These are phyloP conservation scores for Fragilaria radians DNA, from an alignment of 108 stramenopile species.

Conservation along the genomic window DNA sequence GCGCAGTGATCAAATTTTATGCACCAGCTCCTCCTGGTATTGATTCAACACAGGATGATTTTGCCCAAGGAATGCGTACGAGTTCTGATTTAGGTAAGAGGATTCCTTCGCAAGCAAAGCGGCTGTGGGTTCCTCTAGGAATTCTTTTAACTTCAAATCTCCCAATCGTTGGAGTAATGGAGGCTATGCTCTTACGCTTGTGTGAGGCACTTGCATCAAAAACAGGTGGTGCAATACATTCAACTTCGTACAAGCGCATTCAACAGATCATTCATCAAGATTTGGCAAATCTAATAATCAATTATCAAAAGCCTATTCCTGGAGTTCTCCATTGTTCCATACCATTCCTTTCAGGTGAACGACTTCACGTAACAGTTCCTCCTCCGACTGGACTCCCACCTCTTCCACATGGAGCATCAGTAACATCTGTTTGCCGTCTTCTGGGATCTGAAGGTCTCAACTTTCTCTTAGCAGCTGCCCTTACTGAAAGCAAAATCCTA, in stretches of 20 bases:
- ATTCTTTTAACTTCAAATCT: slow-evolving; percentile 66
- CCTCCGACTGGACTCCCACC: slow-evolving; percentile 63
- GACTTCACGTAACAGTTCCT: slow-evolving; percentile 59
- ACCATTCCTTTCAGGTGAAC: slow-evolving; percentile 72
- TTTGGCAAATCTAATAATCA: slow-evolving; percentile 58
- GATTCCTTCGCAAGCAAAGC: slow-evolving; percentile 10
- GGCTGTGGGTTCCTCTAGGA: slow-evolving; percentile 79
- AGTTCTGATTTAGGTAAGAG: slow-evolving; percentile 1
- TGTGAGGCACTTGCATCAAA: slow-evolving; percentile 58
- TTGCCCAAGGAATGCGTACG: slow-evolving; percentile 41
- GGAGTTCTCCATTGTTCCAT: slow-evolving; percentile 83
- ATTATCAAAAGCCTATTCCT: slow-evolving; percentile 67
- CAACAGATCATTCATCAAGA: slow-evolving; percentile 38
- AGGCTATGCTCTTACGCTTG: slow-evolving; percentile 67
- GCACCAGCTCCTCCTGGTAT: slow-evolving; percentile 74
- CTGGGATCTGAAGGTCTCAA: slow-evolving; percentile 77
- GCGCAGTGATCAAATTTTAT: slow-evolving; percentile 76
- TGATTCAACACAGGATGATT: slow-evolving; percentile 74
- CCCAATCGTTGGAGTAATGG: slow-evolving; percentile 75
- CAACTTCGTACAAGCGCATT: neutral
- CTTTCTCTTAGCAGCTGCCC: slow-evolving; percentile 60
- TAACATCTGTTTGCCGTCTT: slow-evolving; percentile 67
- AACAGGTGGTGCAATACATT: slow-evolving; percentile 5
- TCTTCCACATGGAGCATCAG: slow-evolving; percentile 69
- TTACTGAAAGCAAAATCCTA: slow-evolving; percentile 82